phyloP scores from a whole-genome alignment of 306 rosid species.

The Malus sieversii region DNA sequence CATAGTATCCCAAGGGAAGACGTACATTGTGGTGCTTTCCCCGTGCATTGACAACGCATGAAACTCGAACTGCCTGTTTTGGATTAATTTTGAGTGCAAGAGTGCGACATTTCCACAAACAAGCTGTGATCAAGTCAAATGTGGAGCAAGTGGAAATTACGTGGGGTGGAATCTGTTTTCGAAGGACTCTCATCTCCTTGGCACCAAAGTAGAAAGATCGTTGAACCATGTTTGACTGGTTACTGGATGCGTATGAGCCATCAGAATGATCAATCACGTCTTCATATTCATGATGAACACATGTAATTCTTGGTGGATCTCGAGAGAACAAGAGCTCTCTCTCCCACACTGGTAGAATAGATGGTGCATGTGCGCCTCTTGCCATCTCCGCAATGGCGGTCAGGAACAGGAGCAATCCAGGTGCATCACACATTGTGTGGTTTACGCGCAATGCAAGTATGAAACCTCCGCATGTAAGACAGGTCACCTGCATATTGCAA shows the following conservation, averaged over 20 bases:
- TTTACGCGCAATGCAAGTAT: slow-evolving; percentile 25
- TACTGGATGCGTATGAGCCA: neutral
- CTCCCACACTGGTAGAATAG: slow-evolving; percentile 20
- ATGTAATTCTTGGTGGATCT: slow-evolving; percentile 18
- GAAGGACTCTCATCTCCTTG: neutral
- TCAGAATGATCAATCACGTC: neutral
- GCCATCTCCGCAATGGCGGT: slow-evolving; percentile 19
- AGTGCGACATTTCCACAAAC: slow-evolving; percentile 11
- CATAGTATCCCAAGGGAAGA: slow-evolving; percentile 24
- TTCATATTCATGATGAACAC: slow-evolving; percentile 12
- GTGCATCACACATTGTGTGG: slow-evolving; percentile 20
- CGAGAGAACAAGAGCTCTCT: slow-evolving; percentile 22
- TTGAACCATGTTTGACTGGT: neutral
- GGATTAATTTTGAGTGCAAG: neutral
- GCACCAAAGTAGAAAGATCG: neutral
- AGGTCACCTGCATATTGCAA: slow-evolving; percentile 11
- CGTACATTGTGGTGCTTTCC: neutral
- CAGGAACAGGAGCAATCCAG: slow-evolving; percentile 13
- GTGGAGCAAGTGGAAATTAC: slow-evolving; percentile 1
- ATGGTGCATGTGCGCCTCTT: slow-evolving; percentile 4
- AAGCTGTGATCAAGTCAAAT: slow-evolving; percentile 11
- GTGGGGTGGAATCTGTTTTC: neutral
- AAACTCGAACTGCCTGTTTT: neutral
- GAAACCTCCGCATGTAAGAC: slow-evolving; percentile 29
- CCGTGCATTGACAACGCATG: neutral